These are phyloP conservation scores for Asterophora lycoperdoides DNA, from an alignment of 768 basidiomycete species.

Conservation along the genomic window DNA sequence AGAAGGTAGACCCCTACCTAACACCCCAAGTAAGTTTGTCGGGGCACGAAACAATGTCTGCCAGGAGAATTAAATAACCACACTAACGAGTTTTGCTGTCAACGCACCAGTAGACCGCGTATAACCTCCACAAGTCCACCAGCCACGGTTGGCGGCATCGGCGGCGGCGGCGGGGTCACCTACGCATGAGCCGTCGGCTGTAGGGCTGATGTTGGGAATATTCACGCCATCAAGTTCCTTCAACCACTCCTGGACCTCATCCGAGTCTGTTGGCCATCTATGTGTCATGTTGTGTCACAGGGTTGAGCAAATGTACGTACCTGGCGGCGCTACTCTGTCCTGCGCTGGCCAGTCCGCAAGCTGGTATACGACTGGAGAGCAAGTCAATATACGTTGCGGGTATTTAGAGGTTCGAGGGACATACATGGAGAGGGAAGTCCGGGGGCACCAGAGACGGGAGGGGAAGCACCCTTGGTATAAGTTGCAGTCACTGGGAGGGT, in stretches of 20 bases:
- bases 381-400: background rate
- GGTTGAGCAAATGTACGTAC: constrained; percentile 30
- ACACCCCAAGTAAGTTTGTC: constrained; percentile 74
- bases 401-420: constrained; percentile 18
- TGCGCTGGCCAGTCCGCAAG: constrained; percentile 54
- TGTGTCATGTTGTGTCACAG: background rate
- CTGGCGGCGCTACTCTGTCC: constrained; percentile 56
- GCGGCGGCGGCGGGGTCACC: constrained; percentile 53
- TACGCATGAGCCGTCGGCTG: constrained; percentile 64
- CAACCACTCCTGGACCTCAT: constrained; percentile 72
- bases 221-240: constrained; percentile 64
- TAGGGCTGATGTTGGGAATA: constrained; percentile 65
- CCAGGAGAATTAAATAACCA: background rate
- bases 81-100: background rate
- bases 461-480: constrained; percentile 53
- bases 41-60: constrained; percentile 66
- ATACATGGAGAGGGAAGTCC: constrained; percentile 60
- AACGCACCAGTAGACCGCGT: constrained; percentile 46
- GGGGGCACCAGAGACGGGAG: constrained; percentile 64
- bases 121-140: constrained; percentile 88
- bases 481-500: constrained; percentile 49
- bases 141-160: constrained; percentile 61
- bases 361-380: constrained; percentile 23
- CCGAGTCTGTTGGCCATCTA: constrained; percentile 37
- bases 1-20: constrained; percentile 31